These are phyloP conservation scores for Wallacemonas sp. DNA, from an alignment of 208 protist species.

Conservation along the genomic window DNA sequence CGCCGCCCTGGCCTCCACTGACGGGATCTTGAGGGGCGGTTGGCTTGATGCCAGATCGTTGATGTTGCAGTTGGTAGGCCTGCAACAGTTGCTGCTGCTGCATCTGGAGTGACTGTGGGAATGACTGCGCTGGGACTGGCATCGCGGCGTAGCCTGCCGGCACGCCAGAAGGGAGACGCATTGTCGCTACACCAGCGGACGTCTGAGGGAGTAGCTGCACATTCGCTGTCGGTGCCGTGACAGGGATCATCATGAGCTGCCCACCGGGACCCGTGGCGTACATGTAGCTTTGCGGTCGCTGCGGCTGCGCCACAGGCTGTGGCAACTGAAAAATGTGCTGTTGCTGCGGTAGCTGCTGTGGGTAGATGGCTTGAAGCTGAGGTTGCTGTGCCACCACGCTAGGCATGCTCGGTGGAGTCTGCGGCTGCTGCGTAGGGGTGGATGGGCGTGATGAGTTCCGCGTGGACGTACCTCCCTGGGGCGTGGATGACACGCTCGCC, in stretches of 20 bases:
- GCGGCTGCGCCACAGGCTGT: background rate
- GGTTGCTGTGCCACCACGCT: too few relatives aligned
- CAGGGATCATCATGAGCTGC: constrained; percentile 32
- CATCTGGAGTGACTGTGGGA: constrained; percentile 1
- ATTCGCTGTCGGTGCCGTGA: constrained; percentile 9
- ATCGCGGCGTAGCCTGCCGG: background rate
- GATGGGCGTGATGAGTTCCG: constrained; percentile 13
- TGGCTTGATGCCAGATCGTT: background rate
- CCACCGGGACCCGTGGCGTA: constrained; percentile 35
- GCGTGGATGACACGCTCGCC: background rate
- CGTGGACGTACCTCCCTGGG: background rate
- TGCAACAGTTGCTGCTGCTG: constrained; percentile 1
- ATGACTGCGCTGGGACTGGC: background rate
- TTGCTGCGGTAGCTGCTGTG: constrained; percentile 9
- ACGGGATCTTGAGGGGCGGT: background rate
- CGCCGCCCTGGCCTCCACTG: too few relatives aligned
- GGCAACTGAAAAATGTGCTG: constrained; percentile 3
- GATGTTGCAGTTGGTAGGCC: constrained; percentile 17
- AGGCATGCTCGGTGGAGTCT: background rate
- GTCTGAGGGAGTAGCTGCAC: constrained; percentile 9
- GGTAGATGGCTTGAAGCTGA: constrained; percentile 5
- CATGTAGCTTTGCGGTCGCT: constrained; percentile 6
- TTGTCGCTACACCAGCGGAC: constrained; percentile 14
- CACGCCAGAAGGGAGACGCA: background rate
- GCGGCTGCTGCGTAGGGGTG: constrained; percentile 8